Evolutionary conservation across 345 rosid genomes (phyloP).

Genomic region (Schrenkiella parvula): DNA sequence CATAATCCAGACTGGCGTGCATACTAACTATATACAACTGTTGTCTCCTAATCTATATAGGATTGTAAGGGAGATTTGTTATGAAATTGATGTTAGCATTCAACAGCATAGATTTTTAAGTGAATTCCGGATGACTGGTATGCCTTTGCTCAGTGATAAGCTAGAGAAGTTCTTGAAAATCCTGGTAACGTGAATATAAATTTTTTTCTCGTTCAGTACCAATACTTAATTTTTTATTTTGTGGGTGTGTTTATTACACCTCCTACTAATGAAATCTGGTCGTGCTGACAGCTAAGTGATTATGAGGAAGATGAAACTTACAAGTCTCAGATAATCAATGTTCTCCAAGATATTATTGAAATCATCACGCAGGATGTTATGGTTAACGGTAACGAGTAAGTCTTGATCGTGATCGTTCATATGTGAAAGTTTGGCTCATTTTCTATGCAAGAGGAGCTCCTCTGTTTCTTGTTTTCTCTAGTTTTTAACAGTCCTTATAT

Average conservation of each 20-base stretch:
- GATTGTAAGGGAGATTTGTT: conserved; percentile 50
- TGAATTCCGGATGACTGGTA: conserved; percentile 61
- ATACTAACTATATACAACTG: conserved; percentile 6
- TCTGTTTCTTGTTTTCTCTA: neutral
- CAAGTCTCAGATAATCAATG: conserved; percentile 74
- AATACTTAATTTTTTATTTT: neutral
- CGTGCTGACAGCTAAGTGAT: conserved; percentile 47
- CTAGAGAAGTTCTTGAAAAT: conserved; percentile 65
- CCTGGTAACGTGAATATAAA: conserved; percentile 50
- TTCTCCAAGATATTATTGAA: conserved; percentile 92
- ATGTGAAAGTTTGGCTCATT: conserved; percentile 10
- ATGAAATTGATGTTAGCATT: conserved; percentile 50
- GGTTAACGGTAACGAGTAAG: conserved; percentile 72
- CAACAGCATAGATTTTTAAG: conserved; percentile 45
- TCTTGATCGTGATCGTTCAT: conserved; percentile 23
- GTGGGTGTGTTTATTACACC: neutral
- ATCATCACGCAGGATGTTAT: conserved; percentile 74
- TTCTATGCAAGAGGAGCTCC: neutral
- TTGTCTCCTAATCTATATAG: conserved; percentile 36
- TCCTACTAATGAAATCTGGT: conserved; percentile 9
- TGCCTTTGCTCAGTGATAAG: conserved; percentile 72
- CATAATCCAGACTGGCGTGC: neutral
- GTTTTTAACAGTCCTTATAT: neutral
- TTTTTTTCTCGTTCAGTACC: neutral
- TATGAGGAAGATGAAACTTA: conserved; percentile 33